Conservation (phyloP, 768 basidiomycete genomes). For the Tylopilus intermedius region DNA sequence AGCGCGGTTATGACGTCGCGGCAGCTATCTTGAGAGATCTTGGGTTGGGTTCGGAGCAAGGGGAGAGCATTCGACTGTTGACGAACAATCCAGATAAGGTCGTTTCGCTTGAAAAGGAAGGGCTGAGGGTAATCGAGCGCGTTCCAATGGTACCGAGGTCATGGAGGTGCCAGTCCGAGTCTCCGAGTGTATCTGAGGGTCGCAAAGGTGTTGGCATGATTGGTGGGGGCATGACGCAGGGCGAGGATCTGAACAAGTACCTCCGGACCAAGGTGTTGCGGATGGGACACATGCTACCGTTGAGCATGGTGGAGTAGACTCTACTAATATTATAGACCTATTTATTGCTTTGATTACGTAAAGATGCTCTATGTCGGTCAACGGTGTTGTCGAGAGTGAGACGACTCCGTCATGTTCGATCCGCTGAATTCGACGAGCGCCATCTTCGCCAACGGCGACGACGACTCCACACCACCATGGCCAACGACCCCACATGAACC, state of each 20-base stretch:
- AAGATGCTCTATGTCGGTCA: not conserved
- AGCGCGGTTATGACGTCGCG: constrained; percentile 89
- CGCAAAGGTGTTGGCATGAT: constrained; percentile 72
- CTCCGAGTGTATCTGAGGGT: constrained; percentile 20
- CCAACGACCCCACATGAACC: constrained; percentile 74
- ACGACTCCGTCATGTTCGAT: constrained; percentile 52
- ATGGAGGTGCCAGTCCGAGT: constrained; percentile 48
- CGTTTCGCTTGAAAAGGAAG: constrained; percentile 77
- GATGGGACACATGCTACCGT: constrained; percentile 91
- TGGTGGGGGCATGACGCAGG: constrained; percentile 69
- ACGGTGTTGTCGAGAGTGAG: not conserved
- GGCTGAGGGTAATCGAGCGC: constrained; percentile 72
- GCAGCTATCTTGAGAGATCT: constrained; percentile 86
- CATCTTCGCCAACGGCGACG: constrained; percentile 48
- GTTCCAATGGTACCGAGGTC: constrained; percentile 93
- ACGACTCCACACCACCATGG: constrained; percentile 58
- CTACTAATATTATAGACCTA: not conserved
- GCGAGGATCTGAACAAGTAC: constrained; percentile 90
- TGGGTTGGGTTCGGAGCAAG: constrained; percentile 55
- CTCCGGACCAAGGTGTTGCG: constrained; percentile 91
- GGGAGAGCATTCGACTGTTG: constrained; percentile 67
- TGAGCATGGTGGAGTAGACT: constrained; percentile 25
- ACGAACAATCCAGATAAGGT: constrained; percentile 99
- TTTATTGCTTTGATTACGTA: constrained; percentile 13
- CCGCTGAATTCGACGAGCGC: constrained; percentile 57